Percentiles rank a stretch among this genome's conserved stretches.
Evolutionary conservation across 352 stramenopile genomes (phyloP).

Genomic region (Phytophthora aleatoria): DNA sequence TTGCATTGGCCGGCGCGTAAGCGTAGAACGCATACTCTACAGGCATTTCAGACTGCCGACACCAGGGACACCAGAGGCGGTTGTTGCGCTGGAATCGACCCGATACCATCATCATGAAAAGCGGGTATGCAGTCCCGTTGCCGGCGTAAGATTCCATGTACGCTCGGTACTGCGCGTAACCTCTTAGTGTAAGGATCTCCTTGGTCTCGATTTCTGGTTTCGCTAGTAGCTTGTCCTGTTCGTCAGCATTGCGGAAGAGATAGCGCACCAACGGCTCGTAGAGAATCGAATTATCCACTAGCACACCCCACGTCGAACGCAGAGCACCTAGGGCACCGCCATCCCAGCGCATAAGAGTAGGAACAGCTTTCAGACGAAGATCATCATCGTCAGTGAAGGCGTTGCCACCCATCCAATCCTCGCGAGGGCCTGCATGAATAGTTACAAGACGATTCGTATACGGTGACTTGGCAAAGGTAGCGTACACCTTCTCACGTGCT

Average conservation of each 20-base stretch:
- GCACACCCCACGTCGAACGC: conserved; percentile 59
- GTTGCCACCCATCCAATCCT: conserved; percentile 62
- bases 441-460: conserved; percentile 59
- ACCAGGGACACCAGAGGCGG: conserved; percentile 79
- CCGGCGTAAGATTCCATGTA: conserved; percentile 42
- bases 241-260: conserved; percentile 62
- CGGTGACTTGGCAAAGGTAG: conserved; percentile 60
- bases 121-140: conserved; percentile 39
- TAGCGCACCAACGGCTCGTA: conserved; percentile 67
- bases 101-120: conserved; percentile 80
- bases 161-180: conserved; percentile 45
- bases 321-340: conserved; percentile 31
- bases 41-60: conserved; percentile 62
- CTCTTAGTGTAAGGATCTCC: conserved; percentile 55
- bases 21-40: conserved; percentile 77
- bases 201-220: conserved; percentile 51
- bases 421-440: conserved; percentile 53
- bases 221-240: conserved; percentile 44
- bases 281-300: conserved; percentile 53
- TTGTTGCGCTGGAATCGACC: conserved; percentile 66
- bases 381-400: conserved; percentile 62
- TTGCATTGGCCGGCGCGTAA: conserved; percentile 51
- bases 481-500: conserved; percentile 55
- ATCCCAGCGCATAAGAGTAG: conserved; percentile 69
- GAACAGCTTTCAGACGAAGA: conserved; percentile 65